These are phyloP conservation scores for Daldinia vernicosa DNA, from an alignment of 495 filamentous ascomycete genomes.

Conservation along the genomic window DNA sequence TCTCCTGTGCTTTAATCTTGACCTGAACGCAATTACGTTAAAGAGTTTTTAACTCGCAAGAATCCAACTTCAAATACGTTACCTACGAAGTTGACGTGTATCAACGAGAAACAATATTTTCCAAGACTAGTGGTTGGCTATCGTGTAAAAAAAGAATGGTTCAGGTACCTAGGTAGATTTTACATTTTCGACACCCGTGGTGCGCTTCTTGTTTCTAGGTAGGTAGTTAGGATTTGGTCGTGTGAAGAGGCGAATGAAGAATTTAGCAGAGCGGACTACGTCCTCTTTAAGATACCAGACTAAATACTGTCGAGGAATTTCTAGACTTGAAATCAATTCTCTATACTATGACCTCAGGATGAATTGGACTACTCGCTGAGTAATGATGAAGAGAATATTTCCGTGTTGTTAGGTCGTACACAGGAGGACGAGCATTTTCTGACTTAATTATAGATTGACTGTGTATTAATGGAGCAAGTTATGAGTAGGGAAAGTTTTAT, in stretches of 20 bases:
- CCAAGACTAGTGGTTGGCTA: not conserved
- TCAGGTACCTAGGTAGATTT: not conserved
- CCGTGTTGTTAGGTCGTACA: too few relatives aligned
- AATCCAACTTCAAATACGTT: not conserved
- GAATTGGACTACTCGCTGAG: too few relatives aligned
- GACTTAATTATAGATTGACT: too few relatives aligned
- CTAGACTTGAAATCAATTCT: too few relatives aligned
- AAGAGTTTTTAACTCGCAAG: not conserved
- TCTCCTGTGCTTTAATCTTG: constrained; percentile 49
- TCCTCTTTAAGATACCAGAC: not conserved
- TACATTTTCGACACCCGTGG: not conserved
- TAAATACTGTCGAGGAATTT: not conserved
- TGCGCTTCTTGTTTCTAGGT: not conserved
- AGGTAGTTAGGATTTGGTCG: not conserved
- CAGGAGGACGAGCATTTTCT: too few relatives aligned
- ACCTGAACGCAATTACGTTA: constrained; percentile 3
- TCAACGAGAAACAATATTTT: not conserved
- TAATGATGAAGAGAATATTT: too few relatives aligned
- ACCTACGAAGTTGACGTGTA: not conserved
- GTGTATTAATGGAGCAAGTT: too few relatives aligned
- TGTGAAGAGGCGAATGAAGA: not conserved
- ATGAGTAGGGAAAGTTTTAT: too few relatives aligned
- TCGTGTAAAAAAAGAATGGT: not conserved
- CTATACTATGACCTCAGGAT: too few relatives aligned
- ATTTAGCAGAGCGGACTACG: not conserved